These are phyloP conservation scores for Diplodia intermedia DNA, from an alignment of 2,329 filamentous ascomycete genomes.

Conservation along the genomic window DNA sequence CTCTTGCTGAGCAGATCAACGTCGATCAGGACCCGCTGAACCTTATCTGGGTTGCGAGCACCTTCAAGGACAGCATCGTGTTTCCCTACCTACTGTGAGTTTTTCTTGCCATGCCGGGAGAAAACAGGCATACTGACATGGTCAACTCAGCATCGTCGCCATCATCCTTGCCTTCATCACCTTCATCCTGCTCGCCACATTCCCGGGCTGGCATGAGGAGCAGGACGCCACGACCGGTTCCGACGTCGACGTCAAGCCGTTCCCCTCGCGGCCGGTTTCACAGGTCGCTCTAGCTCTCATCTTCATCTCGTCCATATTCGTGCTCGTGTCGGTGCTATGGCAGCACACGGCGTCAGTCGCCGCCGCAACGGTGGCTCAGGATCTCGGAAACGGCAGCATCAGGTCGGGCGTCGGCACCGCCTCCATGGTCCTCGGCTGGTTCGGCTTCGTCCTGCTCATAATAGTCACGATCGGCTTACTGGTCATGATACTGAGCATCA, in stretches of 20 bases:
- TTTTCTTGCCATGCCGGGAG: not conserved
- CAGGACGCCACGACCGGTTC: constrained; percentile 75
- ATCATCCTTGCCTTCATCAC: constrained; percentile 97
- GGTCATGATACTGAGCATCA: constrained; percentile 95
- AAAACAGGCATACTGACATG: constrained; percentile 18
- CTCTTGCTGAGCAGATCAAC: constrained; percentile 84
- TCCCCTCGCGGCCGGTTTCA: constrained; percentile 89
- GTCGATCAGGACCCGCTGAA: constrained; percentile 96
- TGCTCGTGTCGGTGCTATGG: constrained; percentile 75
- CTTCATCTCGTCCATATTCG: constrained; percentile 72
- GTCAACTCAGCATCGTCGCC: constrained; percentile 78
- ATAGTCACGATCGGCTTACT: constrained; percentile 94
- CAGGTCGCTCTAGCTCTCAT: constrained; percentile 94
- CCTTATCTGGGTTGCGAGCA: constrained; percentile 93
- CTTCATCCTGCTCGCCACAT: constrained; percentile 92
- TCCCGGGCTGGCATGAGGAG: constrained; percentile 97
- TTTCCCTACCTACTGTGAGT: constrained; percentile 93
- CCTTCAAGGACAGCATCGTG: constrained; percentile 98
- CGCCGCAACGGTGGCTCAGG: constrained; percentile 90
- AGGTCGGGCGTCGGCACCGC: constrained; percentile 87
- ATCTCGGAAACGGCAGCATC: constrained; percentile 88
- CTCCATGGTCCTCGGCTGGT: constrained; percentile 98
- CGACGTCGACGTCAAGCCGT: constrained; percentile 90
- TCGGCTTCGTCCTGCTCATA: constrained; percentile 90
- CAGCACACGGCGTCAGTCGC: constrained; percentile 97